These are phyloP conservation scores for Coniferiporia weirii DNA, from an alignment of 1,284 basidiomycete species.

Conservation along the genomic window DNA sequence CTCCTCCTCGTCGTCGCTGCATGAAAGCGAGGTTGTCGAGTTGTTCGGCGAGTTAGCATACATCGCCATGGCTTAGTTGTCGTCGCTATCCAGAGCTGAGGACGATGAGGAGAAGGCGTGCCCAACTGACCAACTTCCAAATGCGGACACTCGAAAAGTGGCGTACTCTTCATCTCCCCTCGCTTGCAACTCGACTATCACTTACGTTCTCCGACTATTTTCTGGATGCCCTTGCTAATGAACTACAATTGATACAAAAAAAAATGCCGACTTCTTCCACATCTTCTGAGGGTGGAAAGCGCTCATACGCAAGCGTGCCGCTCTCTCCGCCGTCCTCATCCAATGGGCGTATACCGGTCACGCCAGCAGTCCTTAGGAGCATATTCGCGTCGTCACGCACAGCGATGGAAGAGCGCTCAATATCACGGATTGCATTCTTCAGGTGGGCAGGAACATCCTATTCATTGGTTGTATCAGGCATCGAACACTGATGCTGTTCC, in stretches of 20 bases:
- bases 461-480: not conserved
- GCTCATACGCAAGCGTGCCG: constrained; percentile 18
- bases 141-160: constrained; percentile 5
- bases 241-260: not conserved
- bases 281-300: constrained; percentile 3
- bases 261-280: constrained; percentile 11
- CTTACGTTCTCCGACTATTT: not conserved
- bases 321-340: constrained; percentile 30
- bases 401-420: constrained; percentile 69
- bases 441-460: constrained; percentile 39
- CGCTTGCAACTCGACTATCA: not conserved
- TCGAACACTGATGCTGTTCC: constrained; percentile 2
- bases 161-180: not conserved
- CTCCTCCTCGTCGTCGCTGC: constrained; percentile 56
- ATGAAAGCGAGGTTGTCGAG: constrained; percentile 24
- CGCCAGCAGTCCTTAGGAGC: constrained; percentile 69
- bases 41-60: constrained; percentile 30
- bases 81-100: constrained; percentile 12
- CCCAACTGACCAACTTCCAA: not conserved
- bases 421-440: constrained; percentile 79
- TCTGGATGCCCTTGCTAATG: not conserved
- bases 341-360: constrained; percentile 65
- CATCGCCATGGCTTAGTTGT: constrained; percentile 3
- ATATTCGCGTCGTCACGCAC: constrained; percentile 80
- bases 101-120: constrained; percentile 2